These are phyloP conservation scores for Asparagopsis taxiformis DNA, from an alignment of 31 red algal species.

Conservation along the genomic window DNA sequence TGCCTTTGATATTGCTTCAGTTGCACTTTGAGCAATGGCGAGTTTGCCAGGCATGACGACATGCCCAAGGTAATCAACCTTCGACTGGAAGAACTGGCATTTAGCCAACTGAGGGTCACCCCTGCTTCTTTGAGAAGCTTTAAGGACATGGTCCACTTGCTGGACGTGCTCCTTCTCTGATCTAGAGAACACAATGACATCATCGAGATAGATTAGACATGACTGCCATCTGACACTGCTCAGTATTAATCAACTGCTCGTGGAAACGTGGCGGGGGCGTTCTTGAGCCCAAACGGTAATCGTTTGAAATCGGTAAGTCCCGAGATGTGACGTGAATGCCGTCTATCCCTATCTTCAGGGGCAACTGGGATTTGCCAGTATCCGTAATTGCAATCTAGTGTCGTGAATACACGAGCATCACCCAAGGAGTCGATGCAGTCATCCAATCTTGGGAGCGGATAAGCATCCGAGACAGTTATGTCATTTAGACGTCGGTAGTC, in stretches of 20 bases:
- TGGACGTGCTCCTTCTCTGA: not conserved
- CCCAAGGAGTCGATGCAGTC: constrained; percentile 24
- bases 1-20: constrained; percentile 9
- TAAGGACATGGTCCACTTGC: constrained; percentile 13
- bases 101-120: constrained; percentile 17
- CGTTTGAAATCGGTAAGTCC: constrained; percentile 12
- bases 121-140: not conserved
- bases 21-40: not conserved
- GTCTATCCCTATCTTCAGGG: not conserved
- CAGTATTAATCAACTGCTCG: constrained; percentile 44
- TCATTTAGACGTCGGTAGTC: constrained; percentile 21
- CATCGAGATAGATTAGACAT: constrained; percentile 24
- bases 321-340: not conserved
- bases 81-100: not conserved
- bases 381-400: constrained; percentile 34
- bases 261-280: constrained; percentile 40
- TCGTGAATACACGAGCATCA: constrained; percentile 18
- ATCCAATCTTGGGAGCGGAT: constrained; percentile 22
- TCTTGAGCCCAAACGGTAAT: constrained; percentile 16
- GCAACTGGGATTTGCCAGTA: constrained; percentile 36
- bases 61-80: constrained; percentile 30
- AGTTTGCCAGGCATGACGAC: constrained; percentile 21
- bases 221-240: constrained; percentile 6
- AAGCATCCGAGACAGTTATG: constrained; percentile 6
- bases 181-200: constrained; percentile 34